Evolutionary conservation across 257 asterid genomes (phyloP).

Genomic region (Apocynum venetum): DNA sequence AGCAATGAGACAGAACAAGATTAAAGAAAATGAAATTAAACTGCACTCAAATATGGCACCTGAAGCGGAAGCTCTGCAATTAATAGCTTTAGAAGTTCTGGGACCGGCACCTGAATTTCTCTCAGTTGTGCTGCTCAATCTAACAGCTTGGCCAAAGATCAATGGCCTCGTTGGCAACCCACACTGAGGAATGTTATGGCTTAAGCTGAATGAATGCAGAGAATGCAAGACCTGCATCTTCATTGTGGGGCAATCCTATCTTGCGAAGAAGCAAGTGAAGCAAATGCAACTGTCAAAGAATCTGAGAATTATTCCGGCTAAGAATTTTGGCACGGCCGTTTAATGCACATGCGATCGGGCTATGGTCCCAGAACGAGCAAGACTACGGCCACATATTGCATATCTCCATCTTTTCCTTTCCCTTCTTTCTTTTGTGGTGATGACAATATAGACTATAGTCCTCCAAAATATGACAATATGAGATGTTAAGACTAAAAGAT

Average conservation of each 20-base stretch:
- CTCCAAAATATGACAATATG: background rate
- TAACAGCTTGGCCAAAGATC: constrained; percentile 32
- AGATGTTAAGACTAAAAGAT: too few species aligned
- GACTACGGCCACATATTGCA: constrained; percentile 5
- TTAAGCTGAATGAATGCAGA: constrained; percentile 43
- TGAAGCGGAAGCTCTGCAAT: constrained; percentile 47
- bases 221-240: constrained; percentile 30
- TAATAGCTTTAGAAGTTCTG: constrained; percentile 32
- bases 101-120: constrained; percentile 25
- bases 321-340: background rate
- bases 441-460: background rate
- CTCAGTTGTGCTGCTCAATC: constrained; percentile 24
- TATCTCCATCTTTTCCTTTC: constrained; percentile 2
- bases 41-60: constrained; percentile 29
- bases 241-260: background rate
- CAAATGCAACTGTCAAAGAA: background rate
- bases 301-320: background rate
- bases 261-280: background rate
- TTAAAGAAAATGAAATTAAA: background rate
- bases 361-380: background rate
- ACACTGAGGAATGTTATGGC: constrained; percentile 48
- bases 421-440: background rate
- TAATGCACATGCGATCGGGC: background rate
- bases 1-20: background rate
- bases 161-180: constrained; percentile 45